These are phyloP conservation scores for Beta corolliflora DNA, from an alignment of 179 eudicot genomes.

Conservation along the genomic window DNA sequence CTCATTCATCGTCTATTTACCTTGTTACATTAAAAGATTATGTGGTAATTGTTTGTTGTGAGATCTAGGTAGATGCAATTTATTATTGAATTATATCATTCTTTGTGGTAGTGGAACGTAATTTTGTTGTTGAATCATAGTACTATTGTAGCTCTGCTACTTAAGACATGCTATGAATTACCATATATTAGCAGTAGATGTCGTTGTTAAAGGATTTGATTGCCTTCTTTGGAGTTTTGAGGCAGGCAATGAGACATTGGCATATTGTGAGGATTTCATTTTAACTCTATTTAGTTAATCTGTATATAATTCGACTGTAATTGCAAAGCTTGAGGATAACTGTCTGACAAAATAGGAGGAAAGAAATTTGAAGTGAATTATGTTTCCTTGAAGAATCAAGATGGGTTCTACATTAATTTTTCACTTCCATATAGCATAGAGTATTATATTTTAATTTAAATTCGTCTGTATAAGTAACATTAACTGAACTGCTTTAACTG, in stretches of 20 bases:
- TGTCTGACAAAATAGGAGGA: not conserved
- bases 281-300: not conserved
- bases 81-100: not conserved
- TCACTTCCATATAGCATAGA: not conserved
- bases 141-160: not conserved
- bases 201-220: not conserved
- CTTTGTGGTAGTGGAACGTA: not conserved
- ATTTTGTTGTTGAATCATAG: not conserved
- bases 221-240: not conserved
- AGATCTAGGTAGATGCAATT: not conserved
- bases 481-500: not conserved
- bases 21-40: not conserved
- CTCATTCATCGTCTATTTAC: not conserved
- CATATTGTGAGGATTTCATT: not conserved
- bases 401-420: not conserved
- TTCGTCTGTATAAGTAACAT: not conserved
- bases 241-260: not conserved
- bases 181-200: not conserved
- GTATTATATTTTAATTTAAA: not conserved
- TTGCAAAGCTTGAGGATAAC: not conserved
- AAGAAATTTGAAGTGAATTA: not conserved
- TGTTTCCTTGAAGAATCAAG: not conserved
- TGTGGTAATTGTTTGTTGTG: not conserved
- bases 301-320: not conserved
- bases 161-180: not conserved